Evolutionary conservation across 1,139 yeast species (phyloP), one percentile per base, ranked within the genome.

Genomic region (Yueomyces sp.): DNA sequence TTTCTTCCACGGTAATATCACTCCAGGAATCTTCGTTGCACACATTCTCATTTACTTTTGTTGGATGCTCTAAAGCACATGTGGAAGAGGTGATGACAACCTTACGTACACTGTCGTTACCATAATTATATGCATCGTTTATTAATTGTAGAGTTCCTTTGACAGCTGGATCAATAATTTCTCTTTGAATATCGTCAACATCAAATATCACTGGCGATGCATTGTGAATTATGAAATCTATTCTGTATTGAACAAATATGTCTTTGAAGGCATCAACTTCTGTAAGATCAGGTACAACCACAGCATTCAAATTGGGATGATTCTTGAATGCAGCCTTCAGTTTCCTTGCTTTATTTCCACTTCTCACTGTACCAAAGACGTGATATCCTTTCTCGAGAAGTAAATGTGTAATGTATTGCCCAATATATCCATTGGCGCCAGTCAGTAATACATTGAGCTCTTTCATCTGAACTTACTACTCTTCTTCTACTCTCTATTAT

Each of bases 61-160:
- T 36, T 4, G 32, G 27, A n/a, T 39, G 41, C 2, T 9, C 9
- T 1, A 33, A 2, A 9, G 79, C 68, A 25, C 76, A 77, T 51
- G 65, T 65, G 2, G 80, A 73, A 0, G 80, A 74, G 1, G 81
- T 76, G 33, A 73, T 54, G 4, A 75, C 78, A 39, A 76, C 70
- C 32, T 68, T 64, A 43, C 66, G 68, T 39, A 77, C 70, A 6
- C 42, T 42, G 34, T 67, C 65, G 1, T 73, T 67, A 4, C 70
- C 77, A 47, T 61, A 54, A 28, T 58, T 52, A 33, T 4, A 5
- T 11, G n/a, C n/a, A 5, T 5, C 35, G 6, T 60, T 55, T 42
- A 74, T 59, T 27, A 72, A 58, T 42, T 63, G 60, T 27, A 54
- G 51, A 6, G 78, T 70, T 29, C 80, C 79, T 39, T 66, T 55